phyloP scores from a whole-genome alignment of 805 yeast species.

The Candida suzukii region DNA sequence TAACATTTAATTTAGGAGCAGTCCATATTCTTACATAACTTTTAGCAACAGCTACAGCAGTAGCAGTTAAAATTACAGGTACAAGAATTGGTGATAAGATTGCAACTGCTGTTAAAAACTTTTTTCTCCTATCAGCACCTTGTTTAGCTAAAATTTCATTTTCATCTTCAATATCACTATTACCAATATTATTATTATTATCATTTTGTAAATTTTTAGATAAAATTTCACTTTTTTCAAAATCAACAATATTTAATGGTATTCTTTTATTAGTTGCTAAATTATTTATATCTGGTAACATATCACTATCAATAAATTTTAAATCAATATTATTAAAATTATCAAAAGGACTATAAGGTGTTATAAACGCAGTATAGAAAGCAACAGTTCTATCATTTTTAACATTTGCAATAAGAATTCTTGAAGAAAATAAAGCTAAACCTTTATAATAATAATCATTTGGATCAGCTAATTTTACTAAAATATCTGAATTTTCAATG shows the following conservation, averaged over 20 bases:
- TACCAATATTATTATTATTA: background rate
- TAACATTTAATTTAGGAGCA: background rate
- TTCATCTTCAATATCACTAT: background rate
- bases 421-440: constrained; percentile 46
- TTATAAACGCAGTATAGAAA: constrained; percentile 75
- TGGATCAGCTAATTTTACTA: constrained; percentile 50
- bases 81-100: background rate
- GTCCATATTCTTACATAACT: background rate
- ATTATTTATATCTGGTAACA: constrained; percentile 27
- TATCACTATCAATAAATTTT: constrained; percentile 34
- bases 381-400: constrained; percentile 83
- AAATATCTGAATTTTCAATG: constrained; percentile 30
- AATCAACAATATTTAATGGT: constrained; percentile 46
- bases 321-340: constrained; percentile 40
- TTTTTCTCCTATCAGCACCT: background rate
- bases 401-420: constrained; percentile 64
- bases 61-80: background rate
- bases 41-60: background rate
- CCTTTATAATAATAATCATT: constrained; percentile 45
- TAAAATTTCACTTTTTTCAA: background rate
- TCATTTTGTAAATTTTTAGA: background rate
- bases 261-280: constrained; percentile 28
- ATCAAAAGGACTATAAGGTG: constrained; percentile 68
- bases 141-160: background rate
- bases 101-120: background rate